Conservation (phyloP, 1,139 yeast species). For the Citeromyces hawaiiensis region DNA sequence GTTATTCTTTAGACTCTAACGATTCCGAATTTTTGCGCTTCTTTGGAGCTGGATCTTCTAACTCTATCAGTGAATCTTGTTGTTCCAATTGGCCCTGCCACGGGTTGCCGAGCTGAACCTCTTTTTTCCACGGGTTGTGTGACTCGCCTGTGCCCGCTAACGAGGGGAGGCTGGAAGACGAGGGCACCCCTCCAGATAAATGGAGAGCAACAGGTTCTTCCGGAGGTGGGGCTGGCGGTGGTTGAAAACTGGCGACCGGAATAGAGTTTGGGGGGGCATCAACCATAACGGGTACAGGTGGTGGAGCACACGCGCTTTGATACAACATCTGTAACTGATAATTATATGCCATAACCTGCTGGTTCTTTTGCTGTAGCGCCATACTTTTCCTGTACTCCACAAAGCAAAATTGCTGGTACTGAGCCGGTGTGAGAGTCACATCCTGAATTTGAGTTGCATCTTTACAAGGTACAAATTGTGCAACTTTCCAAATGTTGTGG, state of each 20-base stretch:
- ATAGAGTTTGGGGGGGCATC: no score
- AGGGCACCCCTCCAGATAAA: not conserved
- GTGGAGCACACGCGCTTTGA: not conserved
- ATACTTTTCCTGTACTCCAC: not conserved
- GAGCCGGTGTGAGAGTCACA: not conserved
- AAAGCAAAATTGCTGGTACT: not conserved
- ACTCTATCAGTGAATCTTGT: not conserved
- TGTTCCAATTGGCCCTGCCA: not conserved
- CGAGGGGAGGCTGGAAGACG: not conserved
- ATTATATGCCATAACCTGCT: not conserved
- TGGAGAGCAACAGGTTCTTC: not conserved
- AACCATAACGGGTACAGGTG: not conserved
- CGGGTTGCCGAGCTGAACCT: not conserved
- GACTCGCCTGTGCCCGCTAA: slow-evolving; percentile 1
- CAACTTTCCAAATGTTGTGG: not conserved
- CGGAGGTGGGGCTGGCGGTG: not conserved
- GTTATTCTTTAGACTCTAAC: not conserved
- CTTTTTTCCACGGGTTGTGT: not conserved
- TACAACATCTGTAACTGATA: not conserved
- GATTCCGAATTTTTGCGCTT: not conserved
- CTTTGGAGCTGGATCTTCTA: not conserved
- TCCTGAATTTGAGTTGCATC: no score
- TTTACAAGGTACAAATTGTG: not conserved
- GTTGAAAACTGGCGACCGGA: not conserved
- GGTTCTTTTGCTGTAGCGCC: slow-evolving; percentile 1